These are phyloP conservation scores for Jacaranda copaia DNA, from an alignment of 257 asterid species.

Conservation along the genomic window DNA sequence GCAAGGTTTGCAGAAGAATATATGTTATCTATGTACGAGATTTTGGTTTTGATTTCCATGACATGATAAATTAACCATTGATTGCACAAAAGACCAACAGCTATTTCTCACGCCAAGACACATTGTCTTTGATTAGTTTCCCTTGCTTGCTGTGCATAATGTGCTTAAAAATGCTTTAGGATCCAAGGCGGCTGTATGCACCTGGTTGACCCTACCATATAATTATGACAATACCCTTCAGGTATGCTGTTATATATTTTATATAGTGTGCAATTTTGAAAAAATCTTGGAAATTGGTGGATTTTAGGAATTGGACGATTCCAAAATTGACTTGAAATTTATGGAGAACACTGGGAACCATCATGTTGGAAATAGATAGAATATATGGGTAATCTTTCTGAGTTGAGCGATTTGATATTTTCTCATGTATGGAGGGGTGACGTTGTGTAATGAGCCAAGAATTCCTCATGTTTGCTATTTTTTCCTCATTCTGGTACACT, in stretches of 20 bases:
- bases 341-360: not conserved
- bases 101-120: constrained; percentile 24
- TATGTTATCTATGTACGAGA: too few relatives aligned
- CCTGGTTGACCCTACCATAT: constrained; percentile 99
- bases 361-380: constrained; percentile 8
- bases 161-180: constrained; percentile 93
- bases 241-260: constrained; percentile 47
- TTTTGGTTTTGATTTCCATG: constrained; percentile 16
- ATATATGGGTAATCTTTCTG: not conserved
- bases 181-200: constrained; percentile 95
- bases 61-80: constrained; percentile 20
- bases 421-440: not conserved
- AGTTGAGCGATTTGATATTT: not conserved
- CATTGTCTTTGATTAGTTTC: constrained; percentile 59
- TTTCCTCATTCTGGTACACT: constrained; percentile 13
- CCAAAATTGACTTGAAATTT: not conserved
- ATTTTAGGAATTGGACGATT: not conserved
- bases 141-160: constrained; percentile 94
- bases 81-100: constrained; percentile 13
- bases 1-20: not conserved
- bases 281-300: not conserved
- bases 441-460: not conserved
- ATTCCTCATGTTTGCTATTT: not conserved
- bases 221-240: constrained; percentile 88
- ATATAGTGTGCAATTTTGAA: constrained; percentile 11